These are phyloP conservation scores for Urtica urens DNA, from an alignment of 306 rosid species.

Conservation along the genomic window DNA sequence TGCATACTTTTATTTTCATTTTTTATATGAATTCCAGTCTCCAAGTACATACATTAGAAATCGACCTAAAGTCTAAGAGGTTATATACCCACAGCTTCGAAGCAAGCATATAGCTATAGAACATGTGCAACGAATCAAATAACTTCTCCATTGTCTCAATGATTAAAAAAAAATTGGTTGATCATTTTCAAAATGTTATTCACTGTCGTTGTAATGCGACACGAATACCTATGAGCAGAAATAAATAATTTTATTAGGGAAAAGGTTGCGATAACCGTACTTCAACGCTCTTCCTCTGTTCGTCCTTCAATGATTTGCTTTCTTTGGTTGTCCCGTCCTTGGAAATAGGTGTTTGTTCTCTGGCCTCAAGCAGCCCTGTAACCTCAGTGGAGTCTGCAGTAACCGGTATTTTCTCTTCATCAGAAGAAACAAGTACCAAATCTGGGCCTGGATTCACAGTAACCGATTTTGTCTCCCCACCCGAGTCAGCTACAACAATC, in stretches of 20 bases:
- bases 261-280: constrained; percentile 6
- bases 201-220: neutral
- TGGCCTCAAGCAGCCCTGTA: neutral
- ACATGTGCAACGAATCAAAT: neutral
- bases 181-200: neutral
- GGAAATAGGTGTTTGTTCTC: constrained; percentile 2
- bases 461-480: too few relatives aligned
- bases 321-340: neutral
- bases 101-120: too few relatives aligned
- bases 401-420: constrained; percentile 2
- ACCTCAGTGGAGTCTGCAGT: neutral
- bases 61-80: too few relatives aligned
- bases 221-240: neutral
- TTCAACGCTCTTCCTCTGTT: constrained; percentile 5
- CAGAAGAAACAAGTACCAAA: constrained; percentile 9
- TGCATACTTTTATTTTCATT: too few relatives aligned
- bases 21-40: too few relatives aligned
- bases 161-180: neutral
- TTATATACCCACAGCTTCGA: too few relatives aligned
- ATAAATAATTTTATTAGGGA: neutral
- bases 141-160: neutral
- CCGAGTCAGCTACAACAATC: constrained; percentile 15
- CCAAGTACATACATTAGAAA: too few relatives aligned
- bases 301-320: neutral
- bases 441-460: constrained; percentile 7